These are phyloP conservation scores for Clavulina sp. DNA, from an alignment of 768 basidiomycete genomes.

Conservation along the genomic window DNA sequence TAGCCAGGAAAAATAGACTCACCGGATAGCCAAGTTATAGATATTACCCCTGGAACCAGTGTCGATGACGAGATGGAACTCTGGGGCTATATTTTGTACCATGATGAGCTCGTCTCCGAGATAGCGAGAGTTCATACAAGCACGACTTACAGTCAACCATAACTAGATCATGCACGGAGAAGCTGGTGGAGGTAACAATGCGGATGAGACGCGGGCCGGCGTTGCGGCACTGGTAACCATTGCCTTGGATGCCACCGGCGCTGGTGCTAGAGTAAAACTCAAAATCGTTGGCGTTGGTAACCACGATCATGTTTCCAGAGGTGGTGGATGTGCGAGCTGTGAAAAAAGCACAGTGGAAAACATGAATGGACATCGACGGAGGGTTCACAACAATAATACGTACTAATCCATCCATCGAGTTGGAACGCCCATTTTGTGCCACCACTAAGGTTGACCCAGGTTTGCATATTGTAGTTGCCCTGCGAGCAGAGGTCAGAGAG, in stretches of 20 bases:
- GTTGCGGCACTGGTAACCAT: conserved; percentile 18
- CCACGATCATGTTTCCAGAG: conserved; percentile 18
- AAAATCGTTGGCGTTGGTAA: conserved; percentile 19
- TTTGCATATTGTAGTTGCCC: no score
- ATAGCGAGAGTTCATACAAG: neutral
- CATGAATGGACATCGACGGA: no score
- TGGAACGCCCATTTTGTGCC: no score
- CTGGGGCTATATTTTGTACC: conserved; percentile 12
- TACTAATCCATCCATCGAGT: no score
- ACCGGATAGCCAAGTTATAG: no score
- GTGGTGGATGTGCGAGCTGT: no score
- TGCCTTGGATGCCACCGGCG: conserved; percentile 18
- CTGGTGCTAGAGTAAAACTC: conserved; percentile 19
- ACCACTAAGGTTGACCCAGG: no score
- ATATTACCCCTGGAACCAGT: no score
- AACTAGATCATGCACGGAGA: conserved; percentile 20
- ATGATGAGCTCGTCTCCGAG: neutral
- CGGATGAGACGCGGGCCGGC: conserved; percentile 21
- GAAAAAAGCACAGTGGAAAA: no score
- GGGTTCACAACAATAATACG: no score
- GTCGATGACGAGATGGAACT: conserved; percentile 20
- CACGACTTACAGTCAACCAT: conserved; percentile 16
- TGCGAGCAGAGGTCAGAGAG: no score
- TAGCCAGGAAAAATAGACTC: no score
- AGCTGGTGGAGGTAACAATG: conserved; percentile 16